Evolutionary conservation across 164 flowering plant species (phyloP).

Genomic region (Brasenia schreberi): DNA sequence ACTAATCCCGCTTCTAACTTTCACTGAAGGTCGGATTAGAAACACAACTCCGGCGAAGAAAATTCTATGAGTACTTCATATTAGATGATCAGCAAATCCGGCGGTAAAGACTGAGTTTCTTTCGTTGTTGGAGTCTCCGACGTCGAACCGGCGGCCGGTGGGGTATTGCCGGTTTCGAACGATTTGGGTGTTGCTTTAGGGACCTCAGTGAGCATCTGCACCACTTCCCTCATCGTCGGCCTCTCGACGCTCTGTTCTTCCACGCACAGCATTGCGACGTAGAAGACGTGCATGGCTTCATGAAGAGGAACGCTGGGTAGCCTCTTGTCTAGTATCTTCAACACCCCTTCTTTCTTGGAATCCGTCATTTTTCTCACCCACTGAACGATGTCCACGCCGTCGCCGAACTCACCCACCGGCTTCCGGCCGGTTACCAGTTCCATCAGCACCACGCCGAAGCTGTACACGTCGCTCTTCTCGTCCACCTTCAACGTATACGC

Average conservation of each 20-base stretch:
- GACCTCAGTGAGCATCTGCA: slow-evolving; percentile 77
- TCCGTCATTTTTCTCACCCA: slow-evolving; percentile 92
- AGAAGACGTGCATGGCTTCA: slow-evolving; percentile 90
- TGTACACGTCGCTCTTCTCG: slow-evolving; percentile 94
- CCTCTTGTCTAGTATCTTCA: slow-evolving; percentile 68
- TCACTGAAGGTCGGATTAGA: too few species aligned
- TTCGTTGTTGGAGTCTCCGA: slow-evolving; percentile 1
- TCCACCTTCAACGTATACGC: slow-evolving; percentile 94
- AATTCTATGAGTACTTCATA: background rate
- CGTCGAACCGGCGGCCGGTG: background rate
- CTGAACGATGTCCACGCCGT: slow-evolving; percentile 96
- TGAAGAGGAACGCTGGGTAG: slow-evolving; percentile 73
- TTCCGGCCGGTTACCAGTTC: slow-evolving; percentile 79
- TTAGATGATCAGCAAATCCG: slow-evolving; percentile 89
- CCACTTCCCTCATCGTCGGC: slow-evolving; percentile 97
- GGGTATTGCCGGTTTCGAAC: background rate
- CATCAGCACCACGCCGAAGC: slow-evolving; percentile 88
- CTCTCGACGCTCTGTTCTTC: slow-evolving; percentile 94
- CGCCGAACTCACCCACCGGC: slow-evolving; percentile 98
- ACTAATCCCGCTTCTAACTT: too few species aligned
- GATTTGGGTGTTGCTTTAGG: slow-evolving; percentile 31
- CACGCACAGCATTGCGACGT: slow-evolving; percentile 92
- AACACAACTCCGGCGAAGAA: background rate
- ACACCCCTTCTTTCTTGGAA: slow-evolving; percentile 72
- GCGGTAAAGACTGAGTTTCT: slow-evolving; percentile 41